Base-by-base conservation (phyloP, 768 basidiomycete species). In the Naganishia antarctica region DNA sequence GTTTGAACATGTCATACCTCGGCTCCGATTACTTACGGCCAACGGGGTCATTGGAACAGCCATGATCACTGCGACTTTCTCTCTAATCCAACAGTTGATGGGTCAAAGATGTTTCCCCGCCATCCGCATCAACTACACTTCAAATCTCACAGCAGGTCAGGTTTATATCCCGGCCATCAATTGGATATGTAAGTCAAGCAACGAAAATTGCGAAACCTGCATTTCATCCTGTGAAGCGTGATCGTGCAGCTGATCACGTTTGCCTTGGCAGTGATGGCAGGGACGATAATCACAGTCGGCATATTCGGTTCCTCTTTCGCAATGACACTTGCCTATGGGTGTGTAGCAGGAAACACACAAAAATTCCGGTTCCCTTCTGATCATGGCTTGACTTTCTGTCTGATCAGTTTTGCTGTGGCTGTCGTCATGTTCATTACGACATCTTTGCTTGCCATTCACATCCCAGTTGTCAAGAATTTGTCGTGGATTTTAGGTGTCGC, bases 351-450 rank as follows among this genome's bases (percentile, higher is more conserved):
- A n/a, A n/a, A n/a, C n/a, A n/a, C n/a, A n/a, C n/a, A n/a, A n/a
- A n/a, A n/a, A n/a, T n/a, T n/a, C n/a, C n/a, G n/a, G n/a, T n/a
- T n/a, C n/a, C n/a, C n/a, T n/a, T n/a, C n/a, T n/a, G n/a, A n/a
- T n/a, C n/a, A n/a, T n/a, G n/a, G n/a, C n/a, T n/a, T n/a, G n/a
- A n/a, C n/a, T n/a, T n/a, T n/a, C n/a, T n/a, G n/a, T n/a, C 15
- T 44, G 6, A 6, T 1, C 46, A 61, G 67, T 50, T 70, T 70
- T 47, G 83, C 85, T 0, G 85, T 87, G 12, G 80, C 85, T 0
- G 84, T 84, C 0, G 85, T 86, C 40, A 83, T 88, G 83, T 79
- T 87, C 67, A 80, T 83, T 4, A 87, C 86, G 0, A 83, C 82
- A 4, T 73, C 82, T 6, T 74, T 87, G 53, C 75, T 88, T 23